phyloP scores from a whole-genome alignment of 228 moss, liverwort and hornwort species.

The Sphagnum magellanicum region DNA sequence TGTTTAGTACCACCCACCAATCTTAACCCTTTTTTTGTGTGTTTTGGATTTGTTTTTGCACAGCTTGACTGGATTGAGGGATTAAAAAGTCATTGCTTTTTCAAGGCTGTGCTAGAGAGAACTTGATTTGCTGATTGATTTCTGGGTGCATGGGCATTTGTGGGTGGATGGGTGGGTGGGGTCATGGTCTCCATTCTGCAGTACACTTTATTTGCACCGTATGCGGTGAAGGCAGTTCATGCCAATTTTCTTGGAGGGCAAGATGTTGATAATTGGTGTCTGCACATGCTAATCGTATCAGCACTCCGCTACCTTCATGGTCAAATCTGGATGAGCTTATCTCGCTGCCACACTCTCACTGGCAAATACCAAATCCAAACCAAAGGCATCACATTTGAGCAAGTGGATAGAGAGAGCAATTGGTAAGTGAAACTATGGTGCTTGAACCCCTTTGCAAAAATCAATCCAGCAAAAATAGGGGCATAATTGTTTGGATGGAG shows the following conservation, averaged over 20 bases:
- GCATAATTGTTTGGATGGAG: neutral
- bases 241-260: constrained; percentile 12
- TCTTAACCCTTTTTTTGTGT: too few relatives aligned
- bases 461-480: neutral
- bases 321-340: constrained; percentile 58
- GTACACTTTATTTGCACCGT: constrained; percentile 51
- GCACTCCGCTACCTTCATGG: constrained; percentile 42
- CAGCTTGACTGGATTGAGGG: neutral
- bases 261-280: constrained; percentile 26
- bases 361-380: constrained; percentile 38
- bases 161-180: neutral
- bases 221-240: constrained; percentile 17
- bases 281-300: constrained; percentile 29
- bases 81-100: neutral
- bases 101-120: neutral
- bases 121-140: neutral
- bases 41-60: neutral
- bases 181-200: constrained; percentile 4
- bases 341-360: constrained; percentile 48
- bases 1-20: too few relatives aligned
- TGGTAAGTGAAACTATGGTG: constrained; percentile 14
- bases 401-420: constrained; percentile 34
- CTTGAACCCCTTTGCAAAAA: neutral
- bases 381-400: constrained; percentile 40
- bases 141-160: neutral